Percentiles rank a stretch among this genome's conserved stretches.
phyloP scores from a whole-genome alignment of 2,329 filamentous ascomycete species.

The Emmonsiellopsis sp. region DNA sequence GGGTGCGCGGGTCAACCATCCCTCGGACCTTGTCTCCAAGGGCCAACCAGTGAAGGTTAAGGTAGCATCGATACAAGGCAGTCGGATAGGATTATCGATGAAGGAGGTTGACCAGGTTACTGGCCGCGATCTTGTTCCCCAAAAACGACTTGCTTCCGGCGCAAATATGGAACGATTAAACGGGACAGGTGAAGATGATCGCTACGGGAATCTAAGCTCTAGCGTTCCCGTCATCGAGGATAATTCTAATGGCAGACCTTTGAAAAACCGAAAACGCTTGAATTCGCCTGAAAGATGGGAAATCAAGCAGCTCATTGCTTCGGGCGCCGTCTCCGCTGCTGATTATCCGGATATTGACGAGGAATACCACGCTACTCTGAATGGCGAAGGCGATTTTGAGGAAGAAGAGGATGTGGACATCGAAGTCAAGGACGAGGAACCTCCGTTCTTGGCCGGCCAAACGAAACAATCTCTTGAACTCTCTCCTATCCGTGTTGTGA shows the following conservation, averaged over 20 bases:
- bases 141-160: slow-evolving; percentile 70
- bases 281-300: slow-evolving; percentile 97
- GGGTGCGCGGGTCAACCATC: slow-evolving; percentile 80
- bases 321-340: slow-evolving; percentile 81
- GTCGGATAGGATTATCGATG: slow-evolving; percentile 82
- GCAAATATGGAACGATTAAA: slow-evolving; percentile 81
- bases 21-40: slow-evolving; percentile 71
- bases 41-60: slow-evolving; percentile 89
- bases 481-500: slow-evolving; percentile 91
- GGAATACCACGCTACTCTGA: slow-evolving; percentile 80
- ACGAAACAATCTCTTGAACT: slow-evolving; percentile 93
- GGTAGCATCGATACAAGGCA: slow-evolving; percentile 74
- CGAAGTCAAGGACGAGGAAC: slow-evolving; percentile 91
- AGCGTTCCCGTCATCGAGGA: slow-evolving; percentile 55
- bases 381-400: slow-evolving; percentile 78
- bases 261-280: slow-evolving; percentile 75
- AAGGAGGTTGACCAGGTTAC: slow-evolving; percentile 91
- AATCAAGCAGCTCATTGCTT: slow-evolving; percentile 90
- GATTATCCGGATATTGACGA: slow-evolving; percentile 94
- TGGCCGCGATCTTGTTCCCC: slow-evolving; percentile 71
- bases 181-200: slow-evolving; percentile 46
- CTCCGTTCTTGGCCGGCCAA: slow-evolving; percentile 88
- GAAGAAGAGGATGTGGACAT: slow-evolving; percentile 96
- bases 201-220: slow-evolving; percentile 44
- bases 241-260: slow-evolving; percentile 44